These are phyloP conservation scores for Coprinopsis strossmayeri DNA, from an alignment of 768 basidiomycete species.

Conservation along the genomic window DNA sequence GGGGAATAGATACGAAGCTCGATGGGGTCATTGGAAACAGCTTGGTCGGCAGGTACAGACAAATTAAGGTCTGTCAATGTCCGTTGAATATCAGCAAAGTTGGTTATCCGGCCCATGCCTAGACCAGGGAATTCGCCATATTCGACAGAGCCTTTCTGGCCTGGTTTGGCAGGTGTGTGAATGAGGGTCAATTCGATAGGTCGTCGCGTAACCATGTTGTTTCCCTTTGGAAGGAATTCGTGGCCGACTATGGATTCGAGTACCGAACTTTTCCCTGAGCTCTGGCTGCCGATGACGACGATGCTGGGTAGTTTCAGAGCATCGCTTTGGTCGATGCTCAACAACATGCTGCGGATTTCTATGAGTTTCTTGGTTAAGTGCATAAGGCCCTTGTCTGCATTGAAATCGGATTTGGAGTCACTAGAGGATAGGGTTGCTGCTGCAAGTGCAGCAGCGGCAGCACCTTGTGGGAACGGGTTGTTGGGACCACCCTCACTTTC, in stretches of 20 bases:
- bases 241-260: slow-evolving; percentile 96
- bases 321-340: slow-evolving; percentile 95
- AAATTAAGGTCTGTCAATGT: slow-evolving; percentile 93
- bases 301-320: slow-evolving; percentile 93
- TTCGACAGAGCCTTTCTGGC: slow-evolving; percentile 50
- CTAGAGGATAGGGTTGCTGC: slow-evolving; percentile 76
- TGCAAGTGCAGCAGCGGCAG: slow-evolving; percentile 61
- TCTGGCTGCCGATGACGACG: slow-evolving; percentile 97
- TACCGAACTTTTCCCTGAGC: slow-evolving; percentile 97
- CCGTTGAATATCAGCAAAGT: slow-evolving; percentile 89
- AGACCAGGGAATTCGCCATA: slow-evolving; percentile 94
- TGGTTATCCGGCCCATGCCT: slow-evolving; percentile 82
- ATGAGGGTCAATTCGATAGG: slow-evolving; percentile 97
- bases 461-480: slow-evolving; percentile 42
- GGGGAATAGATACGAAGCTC: slow-evolving; percentile 96
- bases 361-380: slow-evolving; percentile 92
- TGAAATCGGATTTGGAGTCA: slow-evolving; percentile 42
- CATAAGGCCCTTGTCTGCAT: slow-evolving; percentile 76
- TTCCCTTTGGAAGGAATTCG: slow-evolving; percentile 96
- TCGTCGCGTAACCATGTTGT: slow-evolving; percentile 98
- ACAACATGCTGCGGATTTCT: slow-evolving; percentile 90
- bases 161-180: slow-evolving; percentile 68
- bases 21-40: slow-evolving; percentile 92
- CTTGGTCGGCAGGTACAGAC: slow-evolving; percentile 83
- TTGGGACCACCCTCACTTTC: slow-evolving; percentile 25